A percentile compares a stretch with the other conserved stretches of the same genome.
These are phyloP conservation scores for Cryphonectria parasitica DNA, from an alignment of 2,329 filamentous ascomycete species.

Conservation along the genomic window DNA sequence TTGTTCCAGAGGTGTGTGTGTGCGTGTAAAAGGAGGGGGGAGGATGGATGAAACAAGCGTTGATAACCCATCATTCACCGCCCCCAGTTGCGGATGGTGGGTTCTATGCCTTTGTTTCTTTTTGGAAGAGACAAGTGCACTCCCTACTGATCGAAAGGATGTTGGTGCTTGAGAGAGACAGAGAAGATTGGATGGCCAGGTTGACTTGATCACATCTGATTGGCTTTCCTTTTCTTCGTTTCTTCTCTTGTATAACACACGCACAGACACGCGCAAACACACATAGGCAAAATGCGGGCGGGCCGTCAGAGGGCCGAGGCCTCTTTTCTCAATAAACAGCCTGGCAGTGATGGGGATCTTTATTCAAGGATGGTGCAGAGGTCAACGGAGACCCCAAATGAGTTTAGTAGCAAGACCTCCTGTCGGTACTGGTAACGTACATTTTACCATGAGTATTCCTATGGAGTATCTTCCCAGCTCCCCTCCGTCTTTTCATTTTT, in stretches of 20 bases:
- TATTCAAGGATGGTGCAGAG: background rate
- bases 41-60: background rate
- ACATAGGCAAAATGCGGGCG: background rate
- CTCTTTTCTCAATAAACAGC: background rate
- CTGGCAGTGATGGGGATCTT: background rate
- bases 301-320: background rate
- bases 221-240: background rate
- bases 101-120: background rate
- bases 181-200: background rate
- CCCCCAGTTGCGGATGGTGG: too few species aligned
- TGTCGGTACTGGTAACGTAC: background rate
- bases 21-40: too few species aligned
- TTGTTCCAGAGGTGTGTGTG: background rate
- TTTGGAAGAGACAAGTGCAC: background rate
- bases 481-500: background rate
- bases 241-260: background rate
- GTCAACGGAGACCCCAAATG: background rate
- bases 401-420: background rate
- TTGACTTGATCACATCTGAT: background rate
- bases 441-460: background rate
- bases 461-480: background rate
- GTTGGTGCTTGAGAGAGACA: too few species aligned
- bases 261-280: background rate
- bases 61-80: background rate
- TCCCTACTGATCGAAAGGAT: too few species aligned